Conservation (phyloP, 1,284 basidiomycete genomes). For the Ustilago cynodontis region DNA sequence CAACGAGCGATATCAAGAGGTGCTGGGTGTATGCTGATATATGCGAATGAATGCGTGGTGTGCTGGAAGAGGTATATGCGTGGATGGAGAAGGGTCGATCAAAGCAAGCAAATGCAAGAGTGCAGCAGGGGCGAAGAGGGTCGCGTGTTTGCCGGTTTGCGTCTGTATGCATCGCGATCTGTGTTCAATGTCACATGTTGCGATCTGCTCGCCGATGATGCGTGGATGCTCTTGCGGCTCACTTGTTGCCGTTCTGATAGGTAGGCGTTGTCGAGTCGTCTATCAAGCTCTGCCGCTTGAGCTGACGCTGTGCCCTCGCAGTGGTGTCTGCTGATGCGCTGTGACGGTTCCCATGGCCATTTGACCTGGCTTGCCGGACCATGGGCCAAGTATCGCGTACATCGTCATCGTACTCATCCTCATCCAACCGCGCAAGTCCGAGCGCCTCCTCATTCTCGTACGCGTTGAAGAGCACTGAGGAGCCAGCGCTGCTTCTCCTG, state of each 20-base stretch:
- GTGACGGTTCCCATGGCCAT: conserved; percentile 13
- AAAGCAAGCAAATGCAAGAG: background rate
- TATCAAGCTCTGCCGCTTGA: conserved; percentile 47
- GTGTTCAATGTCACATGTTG: conserved; percentile 4
- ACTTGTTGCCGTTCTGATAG: conserved; percentile 25
- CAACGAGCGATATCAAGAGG: no score
- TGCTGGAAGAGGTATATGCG: conserved; percentile 14
- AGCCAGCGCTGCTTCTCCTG: conserved; percentile 44
- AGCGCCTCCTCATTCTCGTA: conserved; percentile 63
- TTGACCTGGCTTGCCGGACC: conserved; percentile 44
- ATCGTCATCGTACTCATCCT: conserved; percentile 53
- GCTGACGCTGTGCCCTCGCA: conserved; percentile 30
- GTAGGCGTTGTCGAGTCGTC: conserved; percentile 32
- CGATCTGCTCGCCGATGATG: background rate
- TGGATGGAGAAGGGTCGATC: background rate
- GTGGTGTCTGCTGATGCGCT: conserved; percentile 22
- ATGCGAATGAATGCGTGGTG: background rate
- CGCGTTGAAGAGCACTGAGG: conserved; percentile 60
- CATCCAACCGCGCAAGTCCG: conserved; percentile 58
- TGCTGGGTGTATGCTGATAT: conserved; percentile 6
- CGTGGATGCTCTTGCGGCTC: background rate
- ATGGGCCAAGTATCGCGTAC: conserved; percentile 40
- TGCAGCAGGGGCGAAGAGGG: background rate
- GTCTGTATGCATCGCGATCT: conserved; percentile 8
- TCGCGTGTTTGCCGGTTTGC: background rate